Evolutionary conservation across 1,284 basidiomycete genomes (phyloP).

Genomic region (Heterobasidion irregulare): DNA sequence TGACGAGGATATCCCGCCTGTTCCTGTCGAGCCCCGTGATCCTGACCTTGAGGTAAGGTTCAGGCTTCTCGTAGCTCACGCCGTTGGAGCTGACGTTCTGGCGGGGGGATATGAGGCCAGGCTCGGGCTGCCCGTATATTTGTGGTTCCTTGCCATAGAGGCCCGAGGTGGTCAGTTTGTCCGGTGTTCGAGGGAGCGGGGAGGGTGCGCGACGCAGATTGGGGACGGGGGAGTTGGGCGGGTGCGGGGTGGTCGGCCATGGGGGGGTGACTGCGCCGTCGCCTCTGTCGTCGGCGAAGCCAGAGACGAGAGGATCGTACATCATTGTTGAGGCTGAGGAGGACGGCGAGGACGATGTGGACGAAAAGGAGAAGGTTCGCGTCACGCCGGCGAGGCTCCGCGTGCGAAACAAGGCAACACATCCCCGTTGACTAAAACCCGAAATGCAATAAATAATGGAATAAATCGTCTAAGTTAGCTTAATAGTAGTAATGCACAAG

Average conservation of each 20-base stretch:
- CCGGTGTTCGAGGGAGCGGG: slow-evolving; percentile 29
- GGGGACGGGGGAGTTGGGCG: slow-evolving; percentile 29
- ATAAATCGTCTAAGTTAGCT: too few species aligned
- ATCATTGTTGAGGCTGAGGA: slow-evolving; percentile 12
- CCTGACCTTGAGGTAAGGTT: slow-evolving; percentile 80
- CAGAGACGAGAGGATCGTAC: slow-evolving; percentile 31
- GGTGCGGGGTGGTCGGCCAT: slow-evolving; percentile 35
- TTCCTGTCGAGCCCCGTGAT: slow-evolving; percentile 89
- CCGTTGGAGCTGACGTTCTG: slow-evolving; percentile 59
- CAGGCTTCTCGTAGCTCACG: slow-evolving; percentile 58
- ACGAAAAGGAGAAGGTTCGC: slow-evolving; percentile 27
- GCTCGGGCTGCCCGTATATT: slow-evolving; percentile 76
- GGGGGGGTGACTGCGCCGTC: slow-evolving; percentile 25
- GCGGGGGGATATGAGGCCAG: slow-evolving; percentile 70
- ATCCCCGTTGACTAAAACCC: too few species aligned
- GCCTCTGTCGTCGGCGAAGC: slow-evolving; percentile 12
- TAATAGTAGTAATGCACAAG: too few species aligned
- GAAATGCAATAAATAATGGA: too few species aligned
- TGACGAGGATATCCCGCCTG: slow-evolving; percentile 83
- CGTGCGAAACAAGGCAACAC: too few species aligned
- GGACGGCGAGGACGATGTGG: slow-evolving; percentile 14
- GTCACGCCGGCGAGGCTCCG: background rate
- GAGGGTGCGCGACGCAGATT: slow-evolving; percentile 27
- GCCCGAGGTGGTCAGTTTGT: slow-evolving; percentile 41
- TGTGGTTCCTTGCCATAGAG: slow-evolving; percentile 71